A percentile compares a stretch with the other conserved stretches of the same genome.
Conservation (phyloP, 768 basidiomycete genomes). For the Amanita pallidorosea region DNA sequence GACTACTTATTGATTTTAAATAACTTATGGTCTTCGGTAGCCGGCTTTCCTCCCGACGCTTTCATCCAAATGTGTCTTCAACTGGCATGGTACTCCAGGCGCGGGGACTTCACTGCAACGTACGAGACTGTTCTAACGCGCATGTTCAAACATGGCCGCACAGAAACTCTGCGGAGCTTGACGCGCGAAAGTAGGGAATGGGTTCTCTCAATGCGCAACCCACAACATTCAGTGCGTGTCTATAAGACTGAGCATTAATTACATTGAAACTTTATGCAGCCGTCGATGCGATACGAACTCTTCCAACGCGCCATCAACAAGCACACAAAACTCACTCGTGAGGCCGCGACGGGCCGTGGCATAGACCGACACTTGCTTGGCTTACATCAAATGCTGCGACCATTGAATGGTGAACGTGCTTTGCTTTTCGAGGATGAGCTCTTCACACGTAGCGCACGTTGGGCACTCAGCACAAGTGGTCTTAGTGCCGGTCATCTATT, state of each 20-base stretch:
- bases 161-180: slow-evolving; percentile 78
- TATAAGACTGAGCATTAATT: background rate
- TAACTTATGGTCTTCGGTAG: slow-evolving; percentile 10
- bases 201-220: slow-evolving; percentile 65
- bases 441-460: slow-evolving; percentile 64
- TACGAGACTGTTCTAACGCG: slow-evolving; percentile 91
- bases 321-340: slow-evolving; percentile 63
- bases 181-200: slow-evolving; percentile 66
- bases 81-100: slow-evolving; percentile 80
- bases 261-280: slow-evolving; percentile 16
- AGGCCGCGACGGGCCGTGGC: slow-evolving; percentile 72
- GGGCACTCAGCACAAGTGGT: slow-evolving; percentile 88
- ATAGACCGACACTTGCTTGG: slow-evolving; percentile 91
- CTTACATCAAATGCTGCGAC: slow-evolving; percentile 52
- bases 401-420: slow-evolving; percentile 42
- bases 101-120: slow-evolving; percentile 70
- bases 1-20: background rate
- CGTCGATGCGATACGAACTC: slow-evolving; percentile 27
- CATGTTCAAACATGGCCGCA: slow-evolving; percentile 78
- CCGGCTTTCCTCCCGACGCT: slow-evolving; percentile 58
- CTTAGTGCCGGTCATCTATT: slow-evolving; percentile 80
- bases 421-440: slow-evolving; percentile 69
- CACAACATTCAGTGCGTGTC: slow-evolving; percentile 31
- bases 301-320: slow-evolving; percentile 59
- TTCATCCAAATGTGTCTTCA: slow-evolving; percentile 90